Percentiles rank a stretch among this genome's conserved stretches.
phyloP scores from a whole-genome alignment of 441 rosid genomes.

The Pelargonium citronellum region DNA sequence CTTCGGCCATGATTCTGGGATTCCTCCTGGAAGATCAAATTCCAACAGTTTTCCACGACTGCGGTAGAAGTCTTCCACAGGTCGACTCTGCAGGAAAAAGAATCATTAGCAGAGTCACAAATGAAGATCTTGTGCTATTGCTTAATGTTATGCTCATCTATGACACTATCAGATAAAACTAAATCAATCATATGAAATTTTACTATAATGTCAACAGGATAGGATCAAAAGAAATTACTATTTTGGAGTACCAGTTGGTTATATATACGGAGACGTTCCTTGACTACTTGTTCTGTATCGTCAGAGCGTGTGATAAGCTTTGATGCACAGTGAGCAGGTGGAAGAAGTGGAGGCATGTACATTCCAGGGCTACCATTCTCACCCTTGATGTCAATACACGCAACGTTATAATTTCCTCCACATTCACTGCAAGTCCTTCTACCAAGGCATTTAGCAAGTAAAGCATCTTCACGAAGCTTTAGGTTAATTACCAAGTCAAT shows the following conservation, averaged over 20 bases:
- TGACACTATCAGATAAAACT: no score
- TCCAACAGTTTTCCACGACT: slow-evolving; percentile 64
- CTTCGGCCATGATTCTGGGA: slow-evolving; percentile 93
- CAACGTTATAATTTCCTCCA: slow-evolving; percentile 79
- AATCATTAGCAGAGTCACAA: background rate
- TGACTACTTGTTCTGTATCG: slow-evolving; percentile 88
- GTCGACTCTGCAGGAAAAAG: slow-evolving; percentile 56
- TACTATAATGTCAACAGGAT: no score
- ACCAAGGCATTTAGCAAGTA: slow-evolving; percentile 88
- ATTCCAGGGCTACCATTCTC: slow-evolving; percentile 67
- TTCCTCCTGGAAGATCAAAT: slow-evolving; percentile 93
- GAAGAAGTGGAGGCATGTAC: slow-evolving; percentile 92
- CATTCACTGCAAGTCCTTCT: slow-evolving; percentile 89
- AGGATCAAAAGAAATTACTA: no score
- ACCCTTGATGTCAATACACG: slow-evolving; percentile 76
- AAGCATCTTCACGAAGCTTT: slow-evolving; percentile 77
- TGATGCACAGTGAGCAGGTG: slow-evolving; percentile 69
- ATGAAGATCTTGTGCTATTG: background rate
- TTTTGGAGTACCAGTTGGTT: slow-evolving; percentile 45
- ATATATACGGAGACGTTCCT: slow-evolving; percentile 74
- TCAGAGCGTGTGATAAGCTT: slow-evolving; percentile 84
- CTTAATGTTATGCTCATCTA: no score
- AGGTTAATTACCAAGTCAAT: slow-evolving; percentile 80
- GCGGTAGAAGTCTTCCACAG: slow-evolving; percentile 80
- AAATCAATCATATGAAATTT: no score